Conservation (phyloP, 1,139 yeast species). For the Kluyveromyces marxianus region DNA sequence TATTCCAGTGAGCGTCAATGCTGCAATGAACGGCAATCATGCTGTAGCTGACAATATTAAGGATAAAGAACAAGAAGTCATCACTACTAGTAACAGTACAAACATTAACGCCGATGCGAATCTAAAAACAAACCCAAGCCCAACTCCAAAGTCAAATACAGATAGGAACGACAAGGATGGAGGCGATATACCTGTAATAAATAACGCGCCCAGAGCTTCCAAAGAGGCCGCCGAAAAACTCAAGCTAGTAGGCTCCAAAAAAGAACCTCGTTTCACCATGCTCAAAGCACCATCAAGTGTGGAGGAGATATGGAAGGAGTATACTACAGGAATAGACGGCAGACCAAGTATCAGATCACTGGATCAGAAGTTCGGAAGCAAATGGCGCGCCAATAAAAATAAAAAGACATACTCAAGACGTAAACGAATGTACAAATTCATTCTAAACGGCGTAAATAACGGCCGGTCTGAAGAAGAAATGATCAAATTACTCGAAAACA, state of each 20-base stretch:
- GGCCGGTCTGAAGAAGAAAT: constrained; percentile 31
- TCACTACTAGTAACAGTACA: too few relatives aligned
- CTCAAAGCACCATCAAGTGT: constrained; percentile 31
- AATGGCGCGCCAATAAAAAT: constrained; percentile 31
- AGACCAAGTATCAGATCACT: constrained; percentile 31
- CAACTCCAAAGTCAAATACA: too few relatives aligned
- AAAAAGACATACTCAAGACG: constrained; percentile 32
- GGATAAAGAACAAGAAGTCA: too few relatives aligned
- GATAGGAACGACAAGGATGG: too few relatives aligned
- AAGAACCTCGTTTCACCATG: constrained; percentile 20
- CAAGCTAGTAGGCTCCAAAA: background rate
- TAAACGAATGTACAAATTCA: constrained; percentile 31
- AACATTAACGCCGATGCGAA: too few relatives aligned
- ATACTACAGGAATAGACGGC: constrained; percentile 30
- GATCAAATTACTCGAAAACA: constrained; percentile 28
- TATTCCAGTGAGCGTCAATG: too few relatives aligned
- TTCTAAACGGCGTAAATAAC: constrained; percentile 29
- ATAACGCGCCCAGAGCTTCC: background rate
- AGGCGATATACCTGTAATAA: background rate
- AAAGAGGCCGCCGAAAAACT: background rate
- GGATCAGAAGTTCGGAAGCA: constrained; percentile 31
- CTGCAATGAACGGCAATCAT: too few relatives aligned
- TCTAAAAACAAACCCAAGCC: too few relatives aligned
- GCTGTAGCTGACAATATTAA: too few relatives aligned
- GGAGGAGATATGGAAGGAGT: constrained; percentile 32